phyloP scores from a whole-genome alignment of 805 yeast species.

The Jamesozyma spencerorum region DNA sequence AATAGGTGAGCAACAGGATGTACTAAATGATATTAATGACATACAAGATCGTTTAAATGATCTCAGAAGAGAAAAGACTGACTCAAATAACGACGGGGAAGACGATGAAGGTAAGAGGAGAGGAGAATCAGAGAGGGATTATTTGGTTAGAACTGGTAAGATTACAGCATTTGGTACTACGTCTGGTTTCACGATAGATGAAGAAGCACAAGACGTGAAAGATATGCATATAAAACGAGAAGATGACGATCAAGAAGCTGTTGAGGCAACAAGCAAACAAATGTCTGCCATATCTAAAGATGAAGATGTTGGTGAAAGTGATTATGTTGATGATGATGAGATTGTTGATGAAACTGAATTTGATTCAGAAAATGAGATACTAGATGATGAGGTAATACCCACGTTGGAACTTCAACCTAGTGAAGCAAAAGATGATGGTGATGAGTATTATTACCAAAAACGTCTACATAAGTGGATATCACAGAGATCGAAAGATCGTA shows the following conservation, averaged over 20 bases:
- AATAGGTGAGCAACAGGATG: conserved; percentile 41
- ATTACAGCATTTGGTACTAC: conserved; percentile 85
- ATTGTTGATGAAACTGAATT: conserved; percentile 8
- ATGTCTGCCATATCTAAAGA: conserved; percentile 15
- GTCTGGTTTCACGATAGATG: conserved; percentile 38
- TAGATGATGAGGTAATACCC: conserved; percentile 74
- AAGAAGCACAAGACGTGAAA: not conserved
- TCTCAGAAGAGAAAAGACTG: conserved; percentile 11
- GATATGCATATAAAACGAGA: conserved; percentile 7
- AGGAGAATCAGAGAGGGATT: conserved; percentile 76
- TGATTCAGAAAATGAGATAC: conserved; percentile 9
- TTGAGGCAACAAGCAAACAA: conserved; percentile 16
- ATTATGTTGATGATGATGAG: conserved; percentile 18
- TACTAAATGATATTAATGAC: conserved; percentile 56
- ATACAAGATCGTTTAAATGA: conserved; percentile 40
- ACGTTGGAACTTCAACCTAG: conserved; percentile 17
- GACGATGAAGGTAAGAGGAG: conserved; percentile 37
- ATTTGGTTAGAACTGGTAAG: conserved; percentile 77
- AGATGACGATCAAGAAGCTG: not conserved
- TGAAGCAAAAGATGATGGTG: conserved; percentile 63
- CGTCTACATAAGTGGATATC: conserved; percentile 54
- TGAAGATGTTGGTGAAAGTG: conserved; percentile 16
- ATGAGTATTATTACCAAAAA: conserved; percentile 51
- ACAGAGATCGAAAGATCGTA: conserved; percentile 38
- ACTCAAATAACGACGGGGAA: conserved; percentile 7